These are phyloP conservation scores for Porphyrellus sp. DNA, from an alignment of 1,284 basidiomycete species.

Conservation along the genomic window DNA sequence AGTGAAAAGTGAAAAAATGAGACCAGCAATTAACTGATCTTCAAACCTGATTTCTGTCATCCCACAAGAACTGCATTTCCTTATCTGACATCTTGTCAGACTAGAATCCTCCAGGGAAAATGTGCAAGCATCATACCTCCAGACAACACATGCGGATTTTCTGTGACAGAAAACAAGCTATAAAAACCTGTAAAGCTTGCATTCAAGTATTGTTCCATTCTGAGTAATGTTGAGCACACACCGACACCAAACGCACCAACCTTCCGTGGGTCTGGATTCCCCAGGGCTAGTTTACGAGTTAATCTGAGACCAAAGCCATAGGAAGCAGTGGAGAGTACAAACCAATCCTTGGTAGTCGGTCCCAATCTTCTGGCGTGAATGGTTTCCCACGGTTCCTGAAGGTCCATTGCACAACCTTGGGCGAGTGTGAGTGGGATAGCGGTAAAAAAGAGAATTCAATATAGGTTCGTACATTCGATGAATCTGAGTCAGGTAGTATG, in stretches of 20 bases:
- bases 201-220: neutral
- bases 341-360: conserved; percentile 3
- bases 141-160: conserved; percentile 9
- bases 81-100: neutral
- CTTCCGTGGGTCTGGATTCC: conserved; percentile 6
- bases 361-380: neutral
- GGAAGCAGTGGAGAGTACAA: neutral
- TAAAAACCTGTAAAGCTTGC: conserved; percentile 5
- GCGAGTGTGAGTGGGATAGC: neutral
- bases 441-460: neutral
- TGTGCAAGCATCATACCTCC: neutral
- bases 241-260: conserved; percentile 12
- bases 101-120: no score
- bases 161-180: conserved; percentile 11
- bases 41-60: conserved; percentile 1
- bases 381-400: conserved; percentile 1
- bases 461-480: neutral
- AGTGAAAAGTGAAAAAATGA: neutral
- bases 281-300: neutral
- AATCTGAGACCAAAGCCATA: no score
- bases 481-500: neutral
- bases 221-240: neutral
- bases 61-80: conserved; percentile 3
- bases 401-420: conserved; percentile 1
- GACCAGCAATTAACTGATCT: neutral